Conservation (phyloP, 2,329 filamentous ascomycete species). For the Colletotrichum phormii region DNA sequence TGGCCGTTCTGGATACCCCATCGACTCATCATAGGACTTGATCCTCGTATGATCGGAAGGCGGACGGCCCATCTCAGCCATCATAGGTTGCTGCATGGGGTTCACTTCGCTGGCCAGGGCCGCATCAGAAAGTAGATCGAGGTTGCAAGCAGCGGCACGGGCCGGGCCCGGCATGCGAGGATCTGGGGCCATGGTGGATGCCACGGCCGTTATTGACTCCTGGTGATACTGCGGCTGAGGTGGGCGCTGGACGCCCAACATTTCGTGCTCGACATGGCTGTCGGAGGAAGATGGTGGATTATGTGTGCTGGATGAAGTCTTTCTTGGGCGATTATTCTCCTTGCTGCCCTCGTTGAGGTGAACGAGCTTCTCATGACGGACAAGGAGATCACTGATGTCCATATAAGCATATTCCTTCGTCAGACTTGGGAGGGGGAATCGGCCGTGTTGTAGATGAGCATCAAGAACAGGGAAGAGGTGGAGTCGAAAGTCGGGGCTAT, state of each 20-base stretch:
- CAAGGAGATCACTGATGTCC: constrained; percentile 73
- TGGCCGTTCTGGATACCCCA: constrained; percentile 61
- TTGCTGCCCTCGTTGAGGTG: constrained; percentile 71
- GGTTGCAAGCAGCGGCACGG: constrained; percentile 63
- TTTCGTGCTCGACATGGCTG: constrained; percentile 58
- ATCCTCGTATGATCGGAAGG: constrained; percentile 56
- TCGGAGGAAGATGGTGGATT: constrained; percentile 61
- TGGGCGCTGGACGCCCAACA: constrained; percentile 56
- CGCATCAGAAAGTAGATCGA: constrained; percentile 70
- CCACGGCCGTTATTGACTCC: constrained; percentile 52
- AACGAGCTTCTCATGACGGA: constrained; percentile 73
- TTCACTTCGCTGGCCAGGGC: constrained; percentile 67
- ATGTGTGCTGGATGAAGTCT: constrained; percentile 53
- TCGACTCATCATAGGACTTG: constrained; percentile 62
- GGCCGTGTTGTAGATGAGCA: constrained; percentile 32
- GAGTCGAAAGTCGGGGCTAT: constrained; percentile 9
- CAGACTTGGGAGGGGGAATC: constrained; percentile 9
- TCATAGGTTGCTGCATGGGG: constrained; percentile 60
- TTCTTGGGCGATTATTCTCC: constrained; percentile 62
- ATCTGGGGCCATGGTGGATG: constrained; percentile 57
- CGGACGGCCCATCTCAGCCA: constrained; percentile 56
- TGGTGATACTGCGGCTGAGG: constrained; percentile 53
- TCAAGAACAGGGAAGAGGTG: constrained; percentile 17
- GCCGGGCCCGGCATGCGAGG: constrained; percentile 52
- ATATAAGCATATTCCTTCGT: constrained; percentile 62